A percentile compares a stretch with the other conserved stretches of the same genome.
phyloP scores from a whole-genome alignment of 164 flowering plant species.

The Cinnamomum chago region DNA sequence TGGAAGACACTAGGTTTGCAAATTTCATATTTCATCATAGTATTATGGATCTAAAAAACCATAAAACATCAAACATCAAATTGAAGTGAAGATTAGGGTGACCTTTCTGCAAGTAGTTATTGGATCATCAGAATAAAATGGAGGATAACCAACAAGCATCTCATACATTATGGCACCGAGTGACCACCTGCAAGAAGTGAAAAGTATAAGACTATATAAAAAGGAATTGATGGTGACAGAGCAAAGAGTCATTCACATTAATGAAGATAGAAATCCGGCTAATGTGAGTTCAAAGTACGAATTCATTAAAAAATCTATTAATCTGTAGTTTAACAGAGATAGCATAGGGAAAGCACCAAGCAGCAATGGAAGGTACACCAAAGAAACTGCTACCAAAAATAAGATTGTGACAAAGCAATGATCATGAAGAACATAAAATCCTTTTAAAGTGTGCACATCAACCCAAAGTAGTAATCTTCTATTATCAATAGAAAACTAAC shows the following conservation, averaged over 20 bases:
- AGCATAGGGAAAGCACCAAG: neutral
- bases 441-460: no score
- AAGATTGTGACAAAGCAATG: no score
- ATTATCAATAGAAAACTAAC: no score
- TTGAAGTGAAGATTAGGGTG: neutral
- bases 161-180: conserved; percentile 70
- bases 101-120: conserved; percentile 59
- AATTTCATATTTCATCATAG: neutral
- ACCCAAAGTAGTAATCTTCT: no score
- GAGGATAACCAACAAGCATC: conserved; percentile 72
- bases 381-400: no score
- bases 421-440: no score
- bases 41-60: neutral
- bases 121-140: conserved; percentile 64
- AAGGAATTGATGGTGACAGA: neutral
- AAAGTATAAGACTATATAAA: neutral
- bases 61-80: neutral
- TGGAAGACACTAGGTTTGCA: neutral
- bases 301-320: no score
- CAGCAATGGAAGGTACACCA: neutral
- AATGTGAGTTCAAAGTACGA: neutral
- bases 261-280: neutral
- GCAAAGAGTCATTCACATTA: neutral
- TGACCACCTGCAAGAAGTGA: conserved; percentile 48
- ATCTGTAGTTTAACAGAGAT: neutral